phyloP scores from a whole-genome alignment of 148 eudicot species.

The Rhododendron griersonianum region DNA sequence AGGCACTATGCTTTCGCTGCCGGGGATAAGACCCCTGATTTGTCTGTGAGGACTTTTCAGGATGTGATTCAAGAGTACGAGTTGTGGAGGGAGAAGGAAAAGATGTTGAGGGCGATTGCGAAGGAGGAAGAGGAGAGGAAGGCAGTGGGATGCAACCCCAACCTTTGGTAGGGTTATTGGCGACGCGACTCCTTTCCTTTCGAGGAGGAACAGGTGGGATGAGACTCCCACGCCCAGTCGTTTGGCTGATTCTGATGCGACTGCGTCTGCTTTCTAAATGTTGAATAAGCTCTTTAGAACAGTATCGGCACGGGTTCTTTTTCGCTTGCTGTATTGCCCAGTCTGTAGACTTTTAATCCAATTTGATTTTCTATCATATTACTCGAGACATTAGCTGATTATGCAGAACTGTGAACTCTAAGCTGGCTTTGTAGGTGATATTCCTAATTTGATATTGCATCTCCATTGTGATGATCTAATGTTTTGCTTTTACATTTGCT shows the following conservation, averaged over 20 bases:
- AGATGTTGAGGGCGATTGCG: conserved; percentile 50
- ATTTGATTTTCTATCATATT: background rate
- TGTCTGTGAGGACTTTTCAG: conserved; percentile 61
- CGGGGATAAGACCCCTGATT: conserved; percentile 90
- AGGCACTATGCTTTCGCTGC: conserved; percentile 69
- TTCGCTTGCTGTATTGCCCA: background rate
- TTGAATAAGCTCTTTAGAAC: background rate
- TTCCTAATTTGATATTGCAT: background rate
- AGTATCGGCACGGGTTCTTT: background rate
- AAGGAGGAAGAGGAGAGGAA: conserved; percentile 66
- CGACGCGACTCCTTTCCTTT: conserved; percentile 75
- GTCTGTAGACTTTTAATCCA: background rate
- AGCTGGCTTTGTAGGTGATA: background rate
- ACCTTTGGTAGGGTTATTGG: conserved; percentile 75
- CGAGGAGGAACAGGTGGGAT: conserved; percentile 89
- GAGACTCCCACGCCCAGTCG: conserved; percentile 88
- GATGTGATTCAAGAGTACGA: conserved; percentile 77
- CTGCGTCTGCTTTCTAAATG: conserved; percentile 28
- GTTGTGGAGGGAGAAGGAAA: conserved; percentile 68
- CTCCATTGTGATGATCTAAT: background rate
- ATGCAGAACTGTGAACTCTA: background rate
- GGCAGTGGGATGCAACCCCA: conserved; percentile 85
- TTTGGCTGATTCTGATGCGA: conserved; percentile 76
- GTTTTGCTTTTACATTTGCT: background rate
- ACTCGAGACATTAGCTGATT: background rate